Base-by-base conservation (phyloP, 805 yeast species). In the Ogataea chonburiensis region DNA sequence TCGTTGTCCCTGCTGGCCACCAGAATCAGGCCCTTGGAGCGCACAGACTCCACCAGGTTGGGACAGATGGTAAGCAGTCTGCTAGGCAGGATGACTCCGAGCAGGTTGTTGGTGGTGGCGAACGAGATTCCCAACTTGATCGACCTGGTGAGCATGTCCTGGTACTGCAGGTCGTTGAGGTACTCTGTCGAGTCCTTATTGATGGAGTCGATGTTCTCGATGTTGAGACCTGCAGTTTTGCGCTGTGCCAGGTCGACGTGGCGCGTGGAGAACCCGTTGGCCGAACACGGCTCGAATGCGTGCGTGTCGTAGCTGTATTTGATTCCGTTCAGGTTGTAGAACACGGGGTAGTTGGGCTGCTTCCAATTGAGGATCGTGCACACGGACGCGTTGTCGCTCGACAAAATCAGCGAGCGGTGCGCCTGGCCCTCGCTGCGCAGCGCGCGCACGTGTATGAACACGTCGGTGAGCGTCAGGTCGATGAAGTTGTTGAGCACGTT, bases 281-380 rank as follows among this genome's bases (percentile, higher is more conserved):
- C 66, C 2, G 73, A 61, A 24, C 65, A 62, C 19, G 61, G 46
- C 10, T 47, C 56, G 40, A 70, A 71, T 34, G 43, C 42, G 12
- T 63, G 60, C 2, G 40, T 30, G 3, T 21, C 31, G 7, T 47
- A 39, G 20, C 58, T 45, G 49, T 56, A 67, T 24, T 70, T 64
- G 8, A 80, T 65, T n/a, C 87, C 86, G 49, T 78, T 80, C 73
- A 89, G 76, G 38, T 81, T 77, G 63, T 86, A 84, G 47, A 93
- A 79, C 0, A 93, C 98, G 0, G 98, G 97, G 63, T 83, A 93
- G 58, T 91, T 91, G 10, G 98, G 98, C 63, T 93, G 98, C 61
- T 93, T 93, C 98, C 98, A 93, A 62, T 93, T 93, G 50, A 93
- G 64, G 29, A 87, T 84, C 8, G 95, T 86, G 62, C 98, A 93